Base-by-base conservation (phyloP, 2,329 filamentous ascomycete species). In the Dendryphion nanum region DNA sequence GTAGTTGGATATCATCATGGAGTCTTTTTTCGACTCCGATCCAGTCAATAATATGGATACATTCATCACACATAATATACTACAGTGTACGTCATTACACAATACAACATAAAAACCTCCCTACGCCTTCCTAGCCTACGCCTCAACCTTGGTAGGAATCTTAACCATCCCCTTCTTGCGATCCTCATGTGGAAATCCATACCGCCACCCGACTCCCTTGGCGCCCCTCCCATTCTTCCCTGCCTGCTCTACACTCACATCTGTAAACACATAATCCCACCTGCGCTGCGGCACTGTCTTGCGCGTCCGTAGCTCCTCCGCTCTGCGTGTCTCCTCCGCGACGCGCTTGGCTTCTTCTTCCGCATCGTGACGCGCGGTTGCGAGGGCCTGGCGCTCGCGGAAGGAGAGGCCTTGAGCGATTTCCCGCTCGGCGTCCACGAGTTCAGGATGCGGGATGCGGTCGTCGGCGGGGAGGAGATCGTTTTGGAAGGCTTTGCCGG, bases 131-230 rank as follows among this genome's bases (percentile, higher is more conserved):
- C n/a, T 10, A 26, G n/a, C n/a, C 44, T 56, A 67, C 23, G 62
- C 62, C 38, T 77, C 73, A 33, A 83, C 79, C 46, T 69, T 73
- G 16, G 73, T 81, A 10, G 80, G 79, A 45, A 83, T 82, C 71
- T 83, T 83, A 51, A 81, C 68, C 45, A 73, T 66, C 17, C 79
- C 80, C 64, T 76, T 77, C 72, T 82, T 82, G 43, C 81, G 68
- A 45, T 83, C 80, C 53, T 79, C 67, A 50, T 74, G 74, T 33
- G 81, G 80, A 41, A 82, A 71, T 51, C 81, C 80, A 55, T 84
- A 84, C 47, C 79, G 69, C 50, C 71, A 74, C 12, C 80, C 81
- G 15, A 77, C 75, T 18, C 77, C 79, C 41, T 61, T 63, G 16
- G 66, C 60, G 20, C 71, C 71, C 50, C 78, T 71, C 7, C 79